Percentiles rank a stretch among this genome's conserved stretches.
phyloP scores from a whole-genome alignment of 2,329 filamentous ascomycete genomes.

The Lachnellula occidentalis region DNA sequence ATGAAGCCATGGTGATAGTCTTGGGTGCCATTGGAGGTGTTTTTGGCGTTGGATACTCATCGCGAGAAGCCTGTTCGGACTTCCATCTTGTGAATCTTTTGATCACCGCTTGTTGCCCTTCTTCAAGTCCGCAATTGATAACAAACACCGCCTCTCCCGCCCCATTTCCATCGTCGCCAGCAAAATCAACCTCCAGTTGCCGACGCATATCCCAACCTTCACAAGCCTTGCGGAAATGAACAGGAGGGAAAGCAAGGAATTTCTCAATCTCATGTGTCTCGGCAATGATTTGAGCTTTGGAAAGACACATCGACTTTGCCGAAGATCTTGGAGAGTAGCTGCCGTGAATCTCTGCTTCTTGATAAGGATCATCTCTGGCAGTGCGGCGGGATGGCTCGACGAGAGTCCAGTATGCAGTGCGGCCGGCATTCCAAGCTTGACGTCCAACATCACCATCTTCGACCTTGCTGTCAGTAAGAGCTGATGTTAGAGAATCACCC shows the following conservation, averaged over 20 bases:
- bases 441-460: slow-evolving; percentile 52
- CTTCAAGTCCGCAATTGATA: slow-evolving; percentile 57
- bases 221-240: slow-evolving; percentile 72
- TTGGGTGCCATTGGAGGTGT: slow-evolving; percentile 23
- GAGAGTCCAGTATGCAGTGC: slow-evolving; percentile 74
- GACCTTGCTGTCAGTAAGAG: slow-evolving; percentile 40
- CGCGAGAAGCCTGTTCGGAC: slow-evolving; percentile 26
- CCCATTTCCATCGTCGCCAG: slow-evolving; percentile 67
- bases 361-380: slow-evolving; percentile 67
- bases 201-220: slow-evolving; percentile 90
- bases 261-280: slow-evolving; percentile 79
- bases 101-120: slow-evolving; percentile 37
- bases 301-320: slow-evolving; percentile 65
- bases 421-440: slow-evolving; percentile 74
- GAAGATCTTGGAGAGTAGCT: slow-evolving; percentile 79
- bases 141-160: slow-evolving; percentile 74
- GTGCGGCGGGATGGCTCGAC: slow-evolving; percentile 71
- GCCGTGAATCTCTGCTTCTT: slow-evolving; percentile 60
- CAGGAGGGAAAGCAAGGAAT: slow-evolving; percentile 66
- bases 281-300: slow-evolving; percentile 61
- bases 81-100: slow-evolving; percentile 53
- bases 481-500: slow-evolving; percentile 58
- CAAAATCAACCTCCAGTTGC: slow-evolving; percentile 82
- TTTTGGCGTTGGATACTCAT: slow-evolving; percentile 29
- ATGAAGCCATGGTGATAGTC: slow-evolving; percentile 24